Base-by-base conservation (phyloP, 2,329 filamentous ascomycete species). In the Ophiostoma ulmi region DNA sequence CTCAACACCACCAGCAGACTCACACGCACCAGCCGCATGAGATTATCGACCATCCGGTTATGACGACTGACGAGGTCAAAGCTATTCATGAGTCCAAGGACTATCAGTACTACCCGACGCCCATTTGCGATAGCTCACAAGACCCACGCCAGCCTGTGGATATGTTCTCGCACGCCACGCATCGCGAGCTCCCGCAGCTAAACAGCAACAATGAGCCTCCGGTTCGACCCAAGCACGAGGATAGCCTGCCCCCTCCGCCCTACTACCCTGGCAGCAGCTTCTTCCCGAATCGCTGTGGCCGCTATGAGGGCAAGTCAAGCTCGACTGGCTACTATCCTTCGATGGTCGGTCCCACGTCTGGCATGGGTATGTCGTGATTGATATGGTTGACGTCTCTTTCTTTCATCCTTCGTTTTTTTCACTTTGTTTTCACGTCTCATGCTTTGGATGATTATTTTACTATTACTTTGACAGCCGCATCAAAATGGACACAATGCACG, bases 321-420 rank as follows among this genome's bases (percentile, higher is more conserved):
- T 86, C 85, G 5, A 78, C 77, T 31, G 85, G 85, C 17, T 86
- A 85, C 73, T 88, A 87, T 72, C 86, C 86, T 1, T 83, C 81
- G 6, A 78, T 83, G 73, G 76, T 84, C 39, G 79, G 82, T 7
- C 83, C 78, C 1, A 69, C 83, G 35, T 81, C 84, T 0, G 81
- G 82, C 38, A 81, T 83, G 77, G 81, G 81, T 73, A 80, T 84
- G 76, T 80, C 79, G 3, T 79, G 71, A 73, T 63, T n/a, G 17
- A 39, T 22, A 31, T 31, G 31, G 31, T 20, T 5, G 10, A 1
- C 13, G 31, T 22, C n/a, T n/a, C 65, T 38, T 26, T 26, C 1
- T 48, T 13, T 26, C 17, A 13, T 6, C 17, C 48, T 69, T n/a
- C n/a, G 1, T 63, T 31, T 69, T 26, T 38, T 31, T 4, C 26